phyloP scores from a whole-genome alignment of 495 filamentous ascomycete genomes.

The Hyaloscypha finlandica region DNA sequence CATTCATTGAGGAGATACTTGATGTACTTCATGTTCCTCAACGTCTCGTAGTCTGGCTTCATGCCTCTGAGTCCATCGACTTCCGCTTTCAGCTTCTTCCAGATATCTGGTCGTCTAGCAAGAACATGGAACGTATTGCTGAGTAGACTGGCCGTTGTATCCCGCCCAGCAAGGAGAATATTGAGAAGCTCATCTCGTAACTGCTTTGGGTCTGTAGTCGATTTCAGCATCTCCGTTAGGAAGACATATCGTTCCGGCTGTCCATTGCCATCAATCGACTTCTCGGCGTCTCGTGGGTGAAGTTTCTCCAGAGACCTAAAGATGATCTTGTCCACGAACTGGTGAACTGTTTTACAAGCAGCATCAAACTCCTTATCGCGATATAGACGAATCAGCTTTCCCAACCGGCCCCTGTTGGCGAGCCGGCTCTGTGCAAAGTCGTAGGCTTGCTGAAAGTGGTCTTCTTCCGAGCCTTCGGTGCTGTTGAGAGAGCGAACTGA shows the following conservation, averaged over 20 bases:
- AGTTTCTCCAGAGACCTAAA: conserved; percentile 43
- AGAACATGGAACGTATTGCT: conserved; percentile 64
- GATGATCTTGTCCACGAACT: conserved; percentile 32
- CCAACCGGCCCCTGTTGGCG: conserved; percentile 22
- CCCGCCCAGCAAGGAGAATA: conserved; percentile 58
- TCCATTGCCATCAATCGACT: conserved; percentile 50
- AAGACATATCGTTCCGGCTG: conserved; percentile 43
- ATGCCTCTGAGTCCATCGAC: conserved; percentile 25
- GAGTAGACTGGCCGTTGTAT: conserved; percentile 62
- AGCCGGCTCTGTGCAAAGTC: conserved; percentile 27
- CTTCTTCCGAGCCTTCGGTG: conserved; percentile 24
- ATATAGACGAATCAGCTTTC: conserved; percentile 17
- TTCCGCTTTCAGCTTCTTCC: conserved; percentile 48
- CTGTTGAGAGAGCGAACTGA: conserved; percentile 41
- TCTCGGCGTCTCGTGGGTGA: conserved; percentile 21
- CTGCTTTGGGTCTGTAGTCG: conserved; percentile 30
- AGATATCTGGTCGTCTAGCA: conserved; percentile 52
- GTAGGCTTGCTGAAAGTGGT: conserved; percentile 24
- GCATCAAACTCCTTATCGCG: conserved; percentile 22
- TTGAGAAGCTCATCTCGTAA: conserved; percentile 45
- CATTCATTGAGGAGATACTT: conserved; percentile 41
- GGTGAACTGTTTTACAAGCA: conserved; percentile 27
- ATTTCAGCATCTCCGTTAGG: conserved; percentile 32
- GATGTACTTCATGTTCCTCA: conserved; percentile 41
- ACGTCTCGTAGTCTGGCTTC: conserved; percentile 34